Base-by-base conservation (phyloP, 1,284 basidiomycete species). In the Prillingera fragicola region DNA sequence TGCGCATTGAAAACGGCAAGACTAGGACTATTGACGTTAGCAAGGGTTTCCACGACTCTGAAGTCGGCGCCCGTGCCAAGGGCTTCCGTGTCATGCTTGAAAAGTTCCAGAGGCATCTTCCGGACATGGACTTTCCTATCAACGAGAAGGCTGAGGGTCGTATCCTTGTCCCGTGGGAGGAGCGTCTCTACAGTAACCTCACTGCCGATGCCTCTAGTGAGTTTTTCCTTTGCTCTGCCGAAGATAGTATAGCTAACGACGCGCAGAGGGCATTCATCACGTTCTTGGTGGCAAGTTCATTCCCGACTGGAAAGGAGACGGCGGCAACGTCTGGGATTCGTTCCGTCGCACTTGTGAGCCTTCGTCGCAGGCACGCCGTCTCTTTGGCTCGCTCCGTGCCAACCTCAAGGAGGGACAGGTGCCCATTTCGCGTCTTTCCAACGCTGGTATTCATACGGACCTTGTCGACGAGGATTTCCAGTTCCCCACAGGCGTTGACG, bases 131-230 rank as follows among this genome's bases (percentile, higher is more conserved):
- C 58, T 83, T 95, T 56, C 81, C 91, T 0, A 81, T 95, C 71
- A 95, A 95, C 60, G 81, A 86, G 29, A 86, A 85, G 72, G 84
- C 89, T 1, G 91, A 96, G 71, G 87, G 89, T 12, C 84, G 91
- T 17, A 82, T 95, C 10, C 76, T 96, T 15, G 82, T 91, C 8
- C 84, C 87, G 34, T 92, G 86, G 88, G 88, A 87, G 63, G 80
- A 84, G 63, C 74, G 75, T 29, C 67, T 74, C 38, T 82, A 78
- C 58, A 78, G 83, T 7, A 89, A 89, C 60, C 65, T 82, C 38
- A 85, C 86, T 0, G 59, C 67, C 8, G 68, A 72, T 36, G 59
- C 65, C 19, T 56, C 57, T 7, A 65, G 71, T 74, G 46, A 63
- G 73, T 69, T 12, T 18, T 3, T 27, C 13, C 15, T 22, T 26